These are phyloP conservation scores for Colletotrichum orbiculare DNA, from an alignment of 2,329 filamentous ascomycete species.

Conservation along the genomic window DNA sequence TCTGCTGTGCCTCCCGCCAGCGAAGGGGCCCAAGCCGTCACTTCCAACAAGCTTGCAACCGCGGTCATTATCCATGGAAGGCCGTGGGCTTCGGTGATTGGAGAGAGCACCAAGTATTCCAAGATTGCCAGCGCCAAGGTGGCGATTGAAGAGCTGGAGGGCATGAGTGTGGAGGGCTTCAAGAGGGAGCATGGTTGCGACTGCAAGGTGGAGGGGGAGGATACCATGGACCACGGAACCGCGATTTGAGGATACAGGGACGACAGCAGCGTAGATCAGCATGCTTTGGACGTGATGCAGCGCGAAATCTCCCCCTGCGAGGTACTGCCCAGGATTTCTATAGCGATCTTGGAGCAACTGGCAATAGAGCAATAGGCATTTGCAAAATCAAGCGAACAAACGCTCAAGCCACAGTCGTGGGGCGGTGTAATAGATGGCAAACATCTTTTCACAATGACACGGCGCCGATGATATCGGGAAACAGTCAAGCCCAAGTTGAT, in stretches of 20 bases:
- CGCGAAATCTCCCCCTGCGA: background rate
- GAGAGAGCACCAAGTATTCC: conserved; percentile 76
- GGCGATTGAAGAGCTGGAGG: conserved; percentile 61
- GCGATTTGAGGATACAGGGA: conserved; percentile 5
- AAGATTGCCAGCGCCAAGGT: conserved; percentile 74
- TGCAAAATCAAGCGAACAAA: too few relatives aligned
- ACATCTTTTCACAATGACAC: too few relatives aligned
- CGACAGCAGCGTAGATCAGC: background rate
- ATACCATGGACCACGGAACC: conserved; percentile 7
- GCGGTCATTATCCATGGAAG: conserved; percentile 80
- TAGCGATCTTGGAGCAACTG: too few relatives aligned
- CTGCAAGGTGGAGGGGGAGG: conserved; percentile 57
- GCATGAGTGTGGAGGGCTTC: conserved; percentile 66
- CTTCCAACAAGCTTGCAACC: conserved; percentile 42
- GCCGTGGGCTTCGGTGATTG: conserved; percentile 71
- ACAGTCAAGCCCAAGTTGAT: conserved; percentile 26
- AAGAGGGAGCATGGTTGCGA: conserved; percentile 69
- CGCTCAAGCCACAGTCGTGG: too few relatives aligned
- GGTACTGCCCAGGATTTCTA: too few relatives aligned
- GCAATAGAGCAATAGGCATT: too few relatives aligned
- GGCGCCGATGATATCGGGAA: background rate
- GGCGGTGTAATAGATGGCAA: too few relatives aligned
- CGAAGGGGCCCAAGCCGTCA: conserved; percentile 53
- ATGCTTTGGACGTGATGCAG: background rate
- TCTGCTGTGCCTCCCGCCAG: conserved; percentile 56